Evolutionary conservation across 2,329 filamentous ascomycete genomes (phyloP), one percentile per base, ranked within the genome.

Genomic region (Ophiocordyceps camponoti-leonardi): DNA sequence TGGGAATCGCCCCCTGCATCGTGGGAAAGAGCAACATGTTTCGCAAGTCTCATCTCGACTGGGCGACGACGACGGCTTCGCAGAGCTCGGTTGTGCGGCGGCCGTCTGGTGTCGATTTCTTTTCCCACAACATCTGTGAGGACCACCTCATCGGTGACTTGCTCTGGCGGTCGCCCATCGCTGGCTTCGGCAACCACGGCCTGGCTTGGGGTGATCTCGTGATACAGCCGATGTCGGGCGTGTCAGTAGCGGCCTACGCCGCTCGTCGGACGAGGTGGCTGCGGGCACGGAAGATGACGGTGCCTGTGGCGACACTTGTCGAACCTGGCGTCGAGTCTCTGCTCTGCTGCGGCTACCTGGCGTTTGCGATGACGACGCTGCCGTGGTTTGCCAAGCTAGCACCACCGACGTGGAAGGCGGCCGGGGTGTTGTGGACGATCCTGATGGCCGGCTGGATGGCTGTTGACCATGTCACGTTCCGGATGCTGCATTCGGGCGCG

Each of bases 11-110:
- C 0, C 92, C 93, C 10, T 98, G 92, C 62, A 83, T 94, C 47
- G 82, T 96, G 20, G 92, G 92, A 44, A 98, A 98, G 67, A 94
- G 86, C 56, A 96, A 93, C 66, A 96, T 98, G 88, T 98, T 96
- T 65, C 83, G 92, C 48, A 85, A 83, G 49, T 85, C 86, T 0
- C 90, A 98, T 56, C 77, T 98, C 33, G 77, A 95, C 61, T 73
- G 75, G 51, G 75, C 92, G 10, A 80, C 79, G 30, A 62, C 73
- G 30, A 62, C 73, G 56, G 61, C 72, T 33, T 44, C 59, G 45
- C 62, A 56, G 51, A 72, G 70, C 53, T 67, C 65, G 23, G 54
- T 66, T 50, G 60, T 68, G 46, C 48, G 66, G 54, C 61, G 71
- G 53, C 59, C 78, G 65, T 59, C 58, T 0, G 93, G 92, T 0